Evolutionary conservation across 2,329 filamentous ascomycete species (phyloP).

Genomic region (Curvularia verruculosa): DNA sequence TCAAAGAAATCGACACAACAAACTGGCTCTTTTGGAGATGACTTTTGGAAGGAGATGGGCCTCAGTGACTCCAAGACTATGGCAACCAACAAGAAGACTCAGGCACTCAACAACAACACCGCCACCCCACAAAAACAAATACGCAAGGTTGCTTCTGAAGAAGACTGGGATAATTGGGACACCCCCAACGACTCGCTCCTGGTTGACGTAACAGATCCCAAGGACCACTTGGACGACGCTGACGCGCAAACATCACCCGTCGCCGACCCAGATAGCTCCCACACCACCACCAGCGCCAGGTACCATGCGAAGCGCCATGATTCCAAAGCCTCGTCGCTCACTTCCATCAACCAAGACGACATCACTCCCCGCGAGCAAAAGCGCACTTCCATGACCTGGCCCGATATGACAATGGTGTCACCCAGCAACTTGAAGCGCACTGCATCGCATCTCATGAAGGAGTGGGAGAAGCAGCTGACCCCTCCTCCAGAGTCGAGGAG

Average conservation of each 20-base stretch:
- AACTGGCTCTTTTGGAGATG: constrained; percentile 47
- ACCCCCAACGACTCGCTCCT: constrained; percentile 49
- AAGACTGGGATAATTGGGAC: constrained; percentile 65
- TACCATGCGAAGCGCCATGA: constrained; percentile 51
- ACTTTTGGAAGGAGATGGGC: constrained; percentile 54
- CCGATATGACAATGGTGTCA: constrained; percentile 71
- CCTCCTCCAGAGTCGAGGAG: constrained; percentile 50
- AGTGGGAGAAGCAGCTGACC: constrained; percentile 83
- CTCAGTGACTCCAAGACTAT: constrained; percentile 48
- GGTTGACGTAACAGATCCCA: constrained; percentile 46
- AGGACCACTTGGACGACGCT: constrained; percentile 56
- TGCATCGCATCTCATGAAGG: constrained; percentile 84
- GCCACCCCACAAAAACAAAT: constrained; percentile 49
- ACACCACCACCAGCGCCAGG: constrained; percentile 62
- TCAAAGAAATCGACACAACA: constrained; percentile 40
- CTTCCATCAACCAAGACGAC: constrained; percentile 27
- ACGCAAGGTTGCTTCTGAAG: constrained; percentile 50
- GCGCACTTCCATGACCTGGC: constrained; percentile 63
- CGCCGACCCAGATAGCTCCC: constrained; percentile 54
- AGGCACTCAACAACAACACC: constrained; percentile 44
- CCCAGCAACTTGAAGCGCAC: constrained; percentile 81
- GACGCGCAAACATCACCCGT: constrained; percentile 56
- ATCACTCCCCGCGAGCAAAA: constrained; percentile 35
- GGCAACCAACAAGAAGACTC: constrained; percentile 48
- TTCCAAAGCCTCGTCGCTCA: constrained; percentile 46